Evolutionary conservation across 1,284 basidiomycete species (phyloP), one percentile per base, ranked within the genome.

Genomic region (Inonotus obliquus): DNA sequence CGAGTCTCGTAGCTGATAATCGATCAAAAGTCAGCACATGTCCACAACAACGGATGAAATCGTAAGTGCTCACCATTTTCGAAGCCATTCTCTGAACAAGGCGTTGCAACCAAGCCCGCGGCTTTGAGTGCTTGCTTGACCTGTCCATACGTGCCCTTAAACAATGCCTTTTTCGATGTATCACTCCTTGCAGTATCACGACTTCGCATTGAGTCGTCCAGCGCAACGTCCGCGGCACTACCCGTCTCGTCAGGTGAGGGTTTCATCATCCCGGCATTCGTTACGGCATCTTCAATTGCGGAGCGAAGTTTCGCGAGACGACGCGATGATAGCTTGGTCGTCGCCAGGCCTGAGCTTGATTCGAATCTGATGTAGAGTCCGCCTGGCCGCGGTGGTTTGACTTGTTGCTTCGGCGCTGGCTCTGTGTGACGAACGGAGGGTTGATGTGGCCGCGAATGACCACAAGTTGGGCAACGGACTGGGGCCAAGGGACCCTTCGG

Each of bases 91-190:
- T 71, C 77, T 14, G 69, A 63, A 60, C 76, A 81, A 6, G 74
- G 74, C n/a, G 70, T 72, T 19, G 73, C 72, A 48, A 71, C 72
- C 62, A 81, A 70, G 53, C 80, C 79, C 0, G 77, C 79, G 13
- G 66, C 70, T 54, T 74, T 69, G 44, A 81, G 70, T 13, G 80
- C 79, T 37, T 71, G 65, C 69, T 76, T 75, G 62, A 81, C 69
- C 70, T 81, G 80, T 10, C 80, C 79, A 66, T 79, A 81, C 35
- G 80, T 81, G 39, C 79, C 79, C 38, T 74, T 74, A 67, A 77
- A 81, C 57, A 81, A 67, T 9, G 74, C 68, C 44, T 73, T 63
- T 66, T 67, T 71, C 35, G 66, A 59, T 66, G 67, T 53, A 66
- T 65, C 58, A 23, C 27, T 59, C 3, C 37, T 38, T 49, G 57